phyloP scores from a whole-genome alignment of 345 rosid genomes.

The Dimocarpus longan region DNA sequence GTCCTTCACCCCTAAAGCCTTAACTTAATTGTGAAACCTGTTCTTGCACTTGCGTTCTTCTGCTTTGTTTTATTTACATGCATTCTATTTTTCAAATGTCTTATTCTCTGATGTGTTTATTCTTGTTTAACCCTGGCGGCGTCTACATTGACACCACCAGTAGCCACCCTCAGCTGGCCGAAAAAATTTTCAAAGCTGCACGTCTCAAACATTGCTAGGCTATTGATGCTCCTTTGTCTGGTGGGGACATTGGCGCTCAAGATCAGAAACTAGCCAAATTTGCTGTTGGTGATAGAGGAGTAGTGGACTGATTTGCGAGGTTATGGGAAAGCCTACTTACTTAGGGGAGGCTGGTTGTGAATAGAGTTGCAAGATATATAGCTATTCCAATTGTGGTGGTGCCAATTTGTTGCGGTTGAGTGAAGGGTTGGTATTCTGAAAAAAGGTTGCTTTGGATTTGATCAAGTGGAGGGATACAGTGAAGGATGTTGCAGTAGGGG shows the following conservation, averaged over 20 bases:
- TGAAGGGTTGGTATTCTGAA: slow-evolving; percentile 71
- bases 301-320: slow-evolving; percentile 61
- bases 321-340: slow-evolving; percentile 58
- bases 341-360: slow-evolving; percentile 81
- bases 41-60: no score
- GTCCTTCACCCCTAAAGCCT: no score
- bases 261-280: slow-evolving; percentile 64
- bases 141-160: slow-evolving; percentile 71
- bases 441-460: slow-evolving; percentile 61
- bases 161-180: slow-evolving; percentile 65
- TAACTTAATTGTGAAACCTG: no score
- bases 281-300: slow-evolving; percentile 63
- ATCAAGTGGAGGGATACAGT: slow-evolving; percentile 48
- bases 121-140: slow-evolving; percentile 64
- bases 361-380: slow-evolving; percentile 75
- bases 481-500: slow-evolving; percentile 65
- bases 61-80: no score
- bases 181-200: slow-evolving; percentile 52
- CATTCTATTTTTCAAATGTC: no score
- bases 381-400: slow-evolving; percentile 75
- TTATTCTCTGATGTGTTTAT: no score
- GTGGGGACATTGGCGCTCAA: slow-evolving; percentile 72
- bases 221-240: slow-evolving; percentile 78
- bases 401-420: slow-evolving; percentile 71
- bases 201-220: slow-evolving; percentile 57